These are phyloP conservation scores for Basidiobolus meristosporus DNA, from an alignment of 371 early-diverging fungal species.

Conservation along the genomic window DNA sequence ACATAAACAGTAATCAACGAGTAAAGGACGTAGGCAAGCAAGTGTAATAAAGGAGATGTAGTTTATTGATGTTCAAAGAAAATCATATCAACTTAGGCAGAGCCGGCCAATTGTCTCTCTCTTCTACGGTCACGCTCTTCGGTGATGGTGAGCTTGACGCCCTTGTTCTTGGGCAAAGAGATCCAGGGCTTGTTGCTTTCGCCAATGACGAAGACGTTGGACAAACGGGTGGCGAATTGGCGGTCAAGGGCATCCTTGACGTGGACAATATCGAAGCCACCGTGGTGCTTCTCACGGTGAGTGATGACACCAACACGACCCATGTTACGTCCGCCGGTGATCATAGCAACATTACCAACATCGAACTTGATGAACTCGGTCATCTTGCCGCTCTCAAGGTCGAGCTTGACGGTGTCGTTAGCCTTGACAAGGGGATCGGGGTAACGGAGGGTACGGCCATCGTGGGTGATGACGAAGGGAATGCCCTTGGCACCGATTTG, in stretches of 20 bases:
- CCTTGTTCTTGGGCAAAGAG: constrained; percentile 94
- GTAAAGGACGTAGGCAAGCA: no score
- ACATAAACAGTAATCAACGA: no score
- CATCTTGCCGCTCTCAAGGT: constrained; percentile 87
- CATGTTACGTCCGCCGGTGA: constrained; percentile 97
- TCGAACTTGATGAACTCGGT: constrained; percentile 90
- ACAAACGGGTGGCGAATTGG: constrained; percentile 73
- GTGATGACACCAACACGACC: constrained; percentile 98
- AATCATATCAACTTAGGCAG: neutral
- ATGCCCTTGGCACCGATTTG: constrained; percentile 87
- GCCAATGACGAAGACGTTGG: constrained; percentile 90
- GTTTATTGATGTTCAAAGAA: no score
- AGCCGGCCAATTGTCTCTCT: constrained; percentile 16
- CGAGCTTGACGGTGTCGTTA: constrained; percentile 97
- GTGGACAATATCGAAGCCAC: constrained; percentile 92
- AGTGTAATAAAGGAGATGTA: no score
- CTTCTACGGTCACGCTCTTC: constrained; percentile 91
- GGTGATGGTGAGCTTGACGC: constrained; percentile 92
- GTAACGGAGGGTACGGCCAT: constrained; percentile 99
- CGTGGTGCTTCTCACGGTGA: constrained; percentile 92
- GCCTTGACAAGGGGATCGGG: constrained; percentile 97
- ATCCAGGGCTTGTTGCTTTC: constrained; percentile 56
- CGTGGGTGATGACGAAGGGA: constrained; percentile 96
- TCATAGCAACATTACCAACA: constrained; percentile 87
- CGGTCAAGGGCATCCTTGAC: constrained; percentile 78